Evolutionary conservation across 2,329 filamentous ascomycete species (phyloP), one percentile per base, ranked within the genome.

Genomic region (Alternaria gansuensis): DNA sequence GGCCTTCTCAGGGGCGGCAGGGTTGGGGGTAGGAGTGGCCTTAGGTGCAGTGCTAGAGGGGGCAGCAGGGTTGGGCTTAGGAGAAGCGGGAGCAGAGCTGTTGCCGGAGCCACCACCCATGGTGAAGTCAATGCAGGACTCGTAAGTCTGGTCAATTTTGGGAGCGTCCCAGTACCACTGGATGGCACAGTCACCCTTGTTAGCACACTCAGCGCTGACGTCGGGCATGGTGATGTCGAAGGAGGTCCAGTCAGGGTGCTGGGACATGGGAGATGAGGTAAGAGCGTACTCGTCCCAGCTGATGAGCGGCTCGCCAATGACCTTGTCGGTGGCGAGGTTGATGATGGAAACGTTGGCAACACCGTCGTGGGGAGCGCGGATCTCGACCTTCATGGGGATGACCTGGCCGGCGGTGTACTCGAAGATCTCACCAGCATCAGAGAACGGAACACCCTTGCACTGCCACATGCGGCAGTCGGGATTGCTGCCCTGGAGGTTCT

Each of bases 151-250:
- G 57, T 83, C 68, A 60, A 85, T 82, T 54, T 77, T 78, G 13
- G 76, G 67, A 14, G 85, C 85, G 60, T 86, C 80, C 86, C 86
- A 88, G 75, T 80, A 87, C 85, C 86, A 88, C 75, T 88, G 86
- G 44, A 88, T 79, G 3, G 84, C 84, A 68, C 84, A 84, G 57
- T 76, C 75, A 40, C 85, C 85, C 21, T 81, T 79, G 10, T 74
- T 80, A 36, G 80, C 70, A 68, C 83, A 85, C 62, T 82, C 70
- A 59, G 67, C 71, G 56, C 78, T 78, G 44, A 86, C 74, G 65
- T 83, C 79, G 34, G 85, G 85, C 67, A 87, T 84, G 53, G 81
- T 86, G 71, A 87, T 76, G 62, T 75, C 77, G 76, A 86, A 87
- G 45, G 74, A 73, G 54, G 78, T 81, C 73, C 86, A 78, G 60